Conservation (phyloP, 441 rosid genomes). For the Gossypium gossypioides region DNA sequence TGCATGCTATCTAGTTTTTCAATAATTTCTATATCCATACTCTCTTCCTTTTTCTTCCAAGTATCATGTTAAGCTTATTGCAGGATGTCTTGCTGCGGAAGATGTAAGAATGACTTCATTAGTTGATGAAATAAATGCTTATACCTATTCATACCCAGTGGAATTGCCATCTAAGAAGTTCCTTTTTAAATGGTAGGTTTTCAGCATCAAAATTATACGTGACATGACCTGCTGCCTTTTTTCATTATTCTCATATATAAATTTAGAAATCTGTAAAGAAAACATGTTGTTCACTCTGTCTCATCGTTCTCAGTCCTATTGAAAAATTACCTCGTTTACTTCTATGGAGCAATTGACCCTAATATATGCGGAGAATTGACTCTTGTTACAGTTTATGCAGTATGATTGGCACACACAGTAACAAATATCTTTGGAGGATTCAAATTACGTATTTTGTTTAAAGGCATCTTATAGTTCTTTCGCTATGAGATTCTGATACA, state of each 20-base stretch:
- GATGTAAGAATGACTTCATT: constrained; percentile 43
- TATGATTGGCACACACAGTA: neutral
- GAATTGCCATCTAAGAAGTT: constrained; percentile 55
- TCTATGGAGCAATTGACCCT: neutral
- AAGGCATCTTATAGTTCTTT: neutral
- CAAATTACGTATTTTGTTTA: neutral
- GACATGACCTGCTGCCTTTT: neutral
- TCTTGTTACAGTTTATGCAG: neutral
- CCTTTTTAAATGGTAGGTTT: constrained; percentile 60
- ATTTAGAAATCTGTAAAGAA: neutral
- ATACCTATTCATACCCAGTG: constrained; percentile 58
- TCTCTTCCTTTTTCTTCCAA: neutral
- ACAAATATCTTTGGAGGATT: neutral
- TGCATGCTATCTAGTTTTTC: neutral
- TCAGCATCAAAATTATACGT: neutral
- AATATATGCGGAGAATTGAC: neutral
- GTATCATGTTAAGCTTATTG: constrained; percentile 16
- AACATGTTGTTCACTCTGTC: neutral
- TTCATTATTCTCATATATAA: neutral
- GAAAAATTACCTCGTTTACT: neutral
- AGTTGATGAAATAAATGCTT: constrained; percentile 75
- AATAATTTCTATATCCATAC: neutral
- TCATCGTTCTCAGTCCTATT: neutral
- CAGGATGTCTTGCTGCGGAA: constrained; percentile 49
- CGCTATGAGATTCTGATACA: neutral